A percentile compares a stretch with the other conserved stretches of the same genome.
Evolutionary conservation across 768 basidiomycete genomes (phyloP).

Genomic region (Stropharia rugosoannulata): DNA sequence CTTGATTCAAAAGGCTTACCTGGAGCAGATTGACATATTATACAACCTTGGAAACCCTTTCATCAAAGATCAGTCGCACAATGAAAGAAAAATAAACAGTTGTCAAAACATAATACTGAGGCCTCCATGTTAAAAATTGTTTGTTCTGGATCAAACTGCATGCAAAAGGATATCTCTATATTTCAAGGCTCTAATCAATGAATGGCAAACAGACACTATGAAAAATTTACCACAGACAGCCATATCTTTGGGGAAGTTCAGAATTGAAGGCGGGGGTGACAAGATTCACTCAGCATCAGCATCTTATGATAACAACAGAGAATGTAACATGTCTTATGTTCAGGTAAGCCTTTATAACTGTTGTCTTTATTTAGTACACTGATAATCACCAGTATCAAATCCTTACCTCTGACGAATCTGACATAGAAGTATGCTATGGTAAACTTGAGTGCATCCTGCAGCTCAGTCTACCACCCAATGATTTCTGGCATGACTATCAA

Average conservation of each 20-base stretch:
- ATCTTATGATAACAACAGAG: background rate
- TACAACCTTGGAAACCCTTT: conserved; percentile 21
- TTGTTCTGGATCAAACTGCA: background rate
- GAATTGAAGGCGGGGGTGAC: background rate
- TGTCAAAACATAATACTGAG: background rate
- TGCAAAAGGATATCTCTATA: background rate
- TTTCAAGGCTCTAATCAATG: background rate
- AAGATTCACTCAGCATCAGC: background rate
- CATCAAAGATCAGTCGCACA: background rate
- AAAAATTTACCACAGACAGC: background rate
- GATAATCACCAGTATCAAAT: background rate
- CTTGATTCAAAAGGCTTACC: conserved; percentile 21
- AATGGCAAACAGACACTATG: background rate
- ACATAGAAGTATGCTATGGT: background rate
- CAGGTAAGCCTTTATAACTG: background rate
- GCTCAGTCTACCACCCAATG: background rate
- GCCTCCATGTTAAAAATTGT: background rate
- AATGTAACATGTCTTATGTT: background rate
- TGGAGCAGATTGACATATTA: conserved; percentile 20
- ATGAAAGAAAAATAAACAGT: background rate
- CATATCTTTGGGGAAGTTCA: background rate
- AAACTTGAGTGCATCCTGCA: background rate
- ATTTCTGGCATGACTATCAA: background rate
- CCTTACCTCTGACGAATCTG: too few species aligned
- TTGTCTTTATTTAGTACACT: background rate